These are phyloP conservation scores for Heliamphora pulchella DNA, from an alignment of 179 eudicot genomes.

Conservation along the genomic window DNA sequence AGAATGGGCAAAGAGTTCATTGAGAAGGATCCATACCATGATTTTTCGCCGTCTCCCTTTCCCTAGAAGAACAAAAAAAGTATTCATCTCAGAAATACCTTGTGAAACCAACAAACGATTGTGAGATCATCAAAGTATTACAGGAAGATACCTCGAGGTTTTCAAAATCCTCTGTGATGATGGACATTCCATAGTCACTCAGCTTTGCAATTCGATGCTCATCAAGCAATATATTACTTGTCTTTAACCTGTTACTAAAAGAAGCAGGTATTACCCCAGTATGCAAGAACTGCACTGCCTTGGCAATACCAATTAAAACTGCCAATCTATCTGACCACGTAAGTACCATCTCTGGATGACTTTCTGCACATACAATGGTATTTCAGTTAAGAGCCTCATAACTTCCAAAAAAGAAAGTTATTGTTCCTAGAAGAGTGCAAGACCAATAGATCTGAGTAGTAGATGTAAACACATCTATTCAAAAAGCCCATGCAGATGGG, in stretches of 20 bases:
- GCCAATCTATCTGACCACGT: conserved; percentile 67
- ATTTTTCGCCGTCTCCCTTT: conserved; percentile 35
- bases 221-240: conserved; percentile 53
- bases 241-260: conserved; percentile 41
- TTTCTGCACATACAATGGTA: conserved; percentile 30
- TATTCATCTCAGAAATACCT: conserved; percentile 9
- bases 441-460: neutral
- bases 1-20: neutral
- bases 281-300: conserved; percentile 65
- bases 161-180: conserved; percentile 46
- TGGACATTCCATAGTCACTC: conserved; percentile 65
- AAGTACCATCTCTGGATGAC: conserved; percentile 35
- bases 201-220: conserved; percentile 65
- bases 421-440: neutral
- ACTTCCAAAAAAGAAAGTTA: neutral
- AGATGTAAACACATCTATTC: neutral
- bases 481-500: neutral
- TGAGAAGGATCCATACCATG: conserved; percentile 31
- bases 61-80: conserved; percentile 29
- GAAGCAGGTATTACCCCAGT: conserved; percentile 50
- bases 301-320: conserved; percentile 54
- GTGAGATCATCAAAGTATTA: neutral
- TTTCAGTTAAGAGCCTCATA: conserved; percentile 6
- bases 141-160: conserved; percentile 32
- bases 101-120: neutral